A percentile compares a stretch with the other conserved stretches of the same genome.
These are phyloP conservation scores for Stachybotrys elegans DNA, from an alignment of 2,329 filamentous ascomycete genomes.

Conservation along the genomic window DNA sequence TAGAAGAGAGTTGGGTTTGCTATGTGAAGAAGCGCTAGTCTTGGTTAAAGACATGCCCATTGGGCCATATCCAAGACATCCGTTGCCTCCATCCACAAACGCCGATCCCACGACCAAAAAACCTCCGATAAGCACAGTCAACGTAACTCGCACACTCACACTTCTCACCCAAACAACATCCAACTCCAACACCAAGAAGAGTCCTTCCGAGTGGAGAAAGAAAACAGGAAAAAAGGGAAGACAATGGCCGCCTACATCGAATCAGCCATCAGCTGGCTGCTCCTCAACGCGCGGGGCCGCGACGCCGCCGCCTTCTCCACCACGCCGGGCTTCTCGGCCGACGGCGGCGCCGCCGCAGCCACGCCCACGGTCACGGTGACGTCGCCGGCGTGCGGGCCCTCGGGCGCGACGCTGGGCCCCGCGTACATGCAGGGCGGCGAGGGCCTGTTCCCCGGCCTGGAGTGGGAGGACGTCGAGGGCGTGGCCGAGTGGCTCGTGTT, in stretches of 20 bases:
- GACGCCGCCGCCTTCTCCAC: constrained; percentile 33
- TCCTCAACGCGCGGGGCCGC: constrained; percentile 28
- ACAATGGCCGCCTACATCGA: constrained; percentile 26
- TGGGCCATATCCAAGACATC: no score
- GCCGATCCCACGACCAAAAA: no score
- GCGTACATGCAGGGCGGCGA: constrained; percentile 33
- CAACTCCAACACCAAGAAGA: no score
- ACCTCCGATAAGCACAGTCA: no score
- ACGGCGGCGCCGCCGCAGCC: constrained; percentile 17
- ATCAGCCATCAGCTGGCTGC: constrained; percentile 31
- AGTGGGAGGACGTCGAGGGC: constrained; percentile 29
- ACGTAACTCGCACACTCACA: no score
- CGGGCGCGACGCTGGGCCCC: constrained; percentile 25
- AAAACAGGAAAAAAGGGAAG: no score
- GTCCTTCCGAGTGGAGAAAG: no score
- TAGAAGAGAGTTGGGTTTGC: no score
- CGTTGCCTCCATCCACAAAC: no score
- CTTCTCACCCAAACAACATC: no score
- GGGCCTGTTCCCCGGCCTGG: constrained; percentile 33
- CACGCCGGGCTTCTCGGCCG: constrained; percentile 30
- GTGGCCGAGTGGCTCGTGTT: constrained; percentile 42
- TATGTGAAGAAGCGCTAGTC: no score
- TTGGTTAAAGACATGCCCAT: no score
- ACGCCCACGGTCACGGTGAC: constrained; percentile 32
- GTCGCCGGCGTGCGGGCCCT: constrained; percentile 34